These are phyloP conservation scores for Ogataea populi-albae DNA, from an alignment of 805 yeast species.

Conservation along the genomic window DNA sequence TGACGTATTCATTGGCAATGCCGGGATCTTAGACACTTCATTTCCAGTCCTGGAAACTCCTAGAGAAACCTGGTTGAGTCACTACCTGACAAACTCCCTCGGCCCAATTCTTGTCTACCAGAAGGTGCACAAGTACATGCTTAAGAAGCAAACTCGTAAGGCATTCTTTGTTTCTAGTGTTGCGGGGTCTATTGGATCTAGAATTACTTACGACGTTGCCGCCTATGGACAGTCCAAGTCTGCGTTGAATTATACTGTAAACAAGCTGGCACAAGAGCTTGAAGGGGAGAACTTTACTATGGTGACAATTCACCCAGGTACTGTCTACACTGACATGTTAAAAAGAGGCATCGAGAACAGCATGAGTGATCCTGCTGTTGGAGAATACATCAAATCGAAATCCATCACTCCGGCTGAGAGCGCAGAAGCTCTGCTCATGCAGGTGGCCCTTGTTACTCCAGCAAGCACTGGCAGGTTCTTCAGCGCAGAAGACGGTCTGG, in stretches of 20 bases:
- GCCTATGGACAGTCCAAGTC: constrained; percentile 39
- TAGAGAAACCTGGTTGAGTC: not conserved
- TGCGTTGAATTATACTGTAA: constrained; percentile 32
- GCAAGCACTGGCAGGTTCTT: constrained; percentile 4
- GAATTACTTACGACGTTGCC: constrained; percentile 18
- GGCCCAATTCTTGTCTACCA: constrained; percentile 34
- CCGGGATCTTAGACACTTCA: constrained; percentile 21
- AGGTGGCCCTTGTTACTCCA: not conserved
- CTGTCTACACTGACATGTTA: constrained; percentile 10
- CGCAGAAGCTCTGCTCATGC: constrained; percentile 1
- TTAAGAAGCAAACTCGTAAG: constrained; percentile 26
- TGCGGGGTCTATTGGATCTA: constrained; percentile 28
- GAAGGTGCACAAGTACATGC: constrained; percentile 29
- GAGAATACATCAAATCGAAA: not conserved
- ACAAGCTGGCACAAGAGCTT: constrained; percentile 27
- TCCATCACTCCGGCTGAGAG: constrained; percentile 2
- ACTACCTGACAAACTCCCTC: constrained; percentile 25
- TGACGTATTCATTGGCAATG: constrained; percentile 37
- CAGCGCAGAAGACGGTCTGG: not conserved
- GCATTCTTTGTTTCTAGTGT: constrained; percentile 30
- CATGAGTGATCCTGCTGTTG: too few species aligned
- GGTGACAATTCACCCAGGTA: constrained; percentile 9
- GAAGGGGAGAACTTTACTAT: constrained; percentile 18
- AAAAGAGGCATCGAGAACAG: too few species aligned
- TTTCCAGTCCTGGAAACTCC: constrained; percentile 1